Percentiles rank a stretch among this genome's conserved stretches.
phyloP scores from a whole-genome alignment of 2,329 filamentous ascomycete species.

The Alternaria triticimaculans region DNA sequence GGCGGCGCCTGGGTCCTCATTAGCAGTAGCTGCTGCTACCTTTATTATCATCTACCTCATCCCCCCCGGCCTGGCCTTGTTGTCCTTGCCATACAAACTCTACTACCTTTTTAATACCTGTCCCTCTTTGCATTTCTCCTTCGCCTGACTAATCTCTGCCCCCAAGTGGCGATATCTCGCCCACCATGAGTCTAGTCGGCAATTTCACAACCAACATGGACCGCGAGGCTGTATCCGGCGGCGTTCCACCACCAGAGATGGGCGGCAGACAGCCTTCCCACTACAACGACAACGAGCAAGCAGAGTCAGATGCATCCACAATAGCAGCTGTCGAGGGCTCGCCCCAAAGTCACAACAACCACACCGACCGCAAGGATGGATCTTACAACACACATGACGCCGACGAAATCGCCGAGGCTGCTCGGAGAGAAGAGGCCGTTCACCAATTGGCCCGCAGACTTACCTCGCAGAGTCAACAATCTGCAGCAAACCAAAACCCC shows the following conservation, averaged over 20 bases:
- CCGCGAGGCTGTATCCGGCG: constrained; percentile 45
- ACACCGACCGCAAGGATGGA: constrained; percentile 25
- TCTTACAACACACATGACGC: constrained; percentile 31
- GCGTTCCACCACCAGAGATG: constrained; percentile 42
- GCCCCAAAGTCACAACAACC: constrained; percentile 26
- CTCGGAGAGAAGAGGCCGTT: constrained; percentile 47
- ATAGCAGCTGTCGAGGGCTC: constrained; percentile 37
- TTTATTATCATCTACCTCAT: constrained; percentile 23
- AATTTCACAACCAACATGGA: constrained; percentile 54
- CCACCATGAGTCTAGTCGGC: constrained; percentile 52
- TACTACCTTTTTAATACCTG: constrained; percentile 24
- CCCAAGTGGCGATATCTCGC: constrained; percentile 18
- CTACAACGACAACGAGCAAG: constrained; percentile 18
- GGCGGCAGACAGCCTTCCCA: constrained; percentile 29
- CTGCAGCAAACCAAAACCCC: constrained; percentile 47
- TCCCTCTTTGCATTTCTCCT: constrained; percentile 1
- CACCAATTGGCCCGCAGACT: constrained; percentile 51
- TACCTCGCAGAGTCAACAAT: constrained; percentile 50
- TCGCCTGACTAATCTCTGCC: constrained; percentile 4
- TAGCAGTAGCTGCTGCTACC: constrained; percentile 26
- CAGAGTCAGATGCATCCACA: constrained; percentile 43
- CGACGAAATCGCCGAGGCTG: constrained; percentile 26
- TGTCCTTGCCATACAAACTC: constrained; percentile 7
- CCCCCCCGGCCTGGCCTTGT: constrained; percentile 11
- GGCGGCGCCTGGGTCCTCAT: constrained; percentile 19